Evolutionary conservation across 2,329 filamentous ascomycete genomes (phyloP), one percentile per base, ranked within the genome.

Genomic region (Trichoderma koningii): DNA sequence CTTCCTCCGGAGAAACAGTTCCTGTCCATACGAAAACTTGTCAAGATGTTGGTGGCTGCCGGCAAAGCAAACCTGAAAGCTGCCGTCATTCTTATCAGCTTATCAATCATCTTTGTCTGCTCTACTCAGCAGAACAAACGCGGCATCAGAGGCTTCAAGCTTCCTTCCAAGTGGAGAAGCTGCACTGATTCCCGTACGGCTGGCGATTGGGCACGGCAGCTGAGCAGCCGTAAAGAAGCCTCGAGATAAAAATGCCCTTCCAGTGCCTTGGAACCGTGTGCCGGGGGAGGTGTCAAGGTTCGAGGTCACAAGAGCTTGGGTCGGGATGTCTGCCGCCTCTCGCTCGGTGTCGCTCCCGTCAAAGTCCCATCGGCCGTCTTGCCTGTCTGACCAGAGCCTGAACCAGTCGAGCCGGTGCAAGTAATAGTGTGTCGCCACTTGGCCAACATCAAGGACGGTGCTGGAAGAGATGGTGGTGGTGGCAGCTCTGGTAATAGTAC

Each of bases 131-230:
- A 42, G 17, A 14, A 9, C 19, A 51, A n/a, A 7, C 9, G 30
- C 21, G 21, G 59, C 59, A 52, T 62, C 38, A 62, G 59, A 53
- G 59, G 50, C 48, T 47, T 26, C 59, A 63, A 38, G 30, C 41
- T 63, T 62, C 30, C 17, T 26, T 38, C 59, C 50, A 63, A 63
- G 59, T 63, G 59, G 59, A 63, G 59, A 53, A 55, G 38, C 53
- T 19, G 59, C 51, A 50, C 50, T 23, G 50, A 63, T 55, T 63
- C 50, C 59, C 59, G 50, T 51, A 26, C 23, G 10, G 41, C 15
- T 62, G 42, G 50, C 17, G 50, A 30, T 44, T 17, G n/a, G 44
- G 26, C 45, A 42, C 44, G 30, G 28, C 28, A 30, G 41, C 26
- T 7, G 34, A 38, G 34, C 7, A 38, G 34, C 10, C 10, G 10